Conservation (phyloP, 306 rosid genomes). For the Astragalus glycyphyllos region DNA sequence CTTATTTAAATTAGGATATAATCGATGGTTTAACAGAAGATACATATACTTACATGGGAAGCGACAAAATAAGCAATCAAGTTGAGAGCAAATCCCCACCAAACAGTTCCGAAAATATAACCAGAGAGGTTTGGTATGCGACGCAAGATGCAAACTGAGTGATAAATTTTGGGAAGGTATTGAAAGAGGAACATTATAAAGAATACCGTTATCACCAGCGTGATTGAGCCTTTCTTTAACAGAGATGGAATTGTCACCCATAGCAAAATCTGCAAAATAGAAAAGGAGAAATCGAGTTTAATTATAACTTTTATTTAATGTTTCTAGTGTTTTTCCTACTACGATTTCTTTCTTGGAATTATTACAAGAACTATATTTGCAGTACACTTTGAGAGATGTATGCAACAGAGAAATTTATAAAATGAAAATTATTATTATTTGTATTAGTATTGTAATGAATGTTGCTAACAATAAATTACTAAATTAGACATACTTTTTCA, state of each 20-base stretch:
- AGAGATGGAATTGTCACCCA: slow-evolving; percentile 79
- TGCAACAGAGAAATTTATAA: no score
- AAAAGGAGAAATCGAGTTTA: neutral
- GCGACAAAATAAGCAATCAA: slow-evolving; percentile 94
- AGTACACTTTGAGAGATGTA: no score
- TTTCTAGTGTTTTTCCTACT: neutral
- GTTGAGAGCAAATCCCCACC: slow-evolving; percentile 99
- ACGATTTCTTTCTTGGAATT: no score
- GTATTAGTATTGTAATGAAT: no score
- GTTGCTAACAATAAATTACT: no score
- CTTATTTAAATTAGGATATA: no score
- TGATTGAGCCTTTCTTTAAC: slow-evolving; percentile 68
- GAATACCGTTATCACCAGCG: slow-evolving; percentile 76
- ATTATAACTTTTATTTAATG: neutral
- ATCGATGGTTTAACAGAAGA: neutral
- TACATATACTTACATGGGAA: slow-evolving; percentile 70
- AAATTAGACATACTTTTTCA: no score
- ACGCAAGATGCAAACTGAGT: slow-evolving; percentile 75
- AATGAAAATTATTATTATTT: no score
- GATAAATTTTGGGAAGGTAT: slow-evolving; percentile 89
- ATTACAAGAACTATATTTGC: no score
- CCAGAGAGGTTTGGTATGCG: slow-evolving; percentile 86
- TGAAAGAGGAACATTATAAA: slow-evolving; percentile 75
- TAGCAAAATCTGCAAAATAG: slow-evolving; percentile 62
- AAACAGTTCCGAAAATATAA: slow-evolving; percentile 84